Evolutionary conservation across 352 stramenopile genomes (phyloP), one percentile per base, ranked within the genome.

Genomic region (Saprolegnia parasitica): DNA sequence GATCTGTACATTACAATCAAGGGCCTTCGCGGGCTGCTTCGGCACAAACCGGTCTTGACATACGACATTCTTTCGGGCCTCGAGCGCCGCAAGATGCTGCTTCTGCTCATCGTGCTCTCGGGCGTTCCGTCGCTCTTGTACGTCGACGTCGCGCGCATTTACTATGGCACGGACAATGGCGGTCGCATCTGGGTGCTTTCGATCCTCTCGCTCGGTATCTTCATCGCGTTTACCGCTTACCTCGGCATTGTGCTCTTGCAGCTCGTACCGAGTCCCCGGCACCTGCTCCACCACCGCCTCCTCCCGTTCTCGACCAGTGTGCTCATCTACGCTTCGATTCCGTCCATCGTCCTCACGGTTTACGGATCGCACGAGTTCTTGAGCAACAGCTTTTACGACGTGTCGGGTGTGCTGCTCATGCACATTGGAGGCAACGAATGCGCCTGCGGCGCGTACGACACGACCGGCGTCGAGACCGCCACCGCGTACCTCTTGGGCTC

Each of bases 21-120:
- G 62, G 62, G 62, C 29, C 58, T 66, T 24, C 23, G 24, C 18
- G 58, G 58, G 15, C n/a, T 68, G 16, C 21, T 68, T 16, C 35
- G 42, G 8, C 26, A 49, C 62, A 68, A 68, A 3, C 62, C 62
- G 2, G 62, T 68, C 26, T 60, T 68, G 50, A 68, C 62, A 24
- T 68, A 68, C 29, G 62, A 68, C 37, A 46, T 68, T 21, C 5
- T 68, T 8, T 54, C 42, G 5, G 20, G 32, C 5, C 20, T 68
- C 5, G 62, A 68, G 26, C 46, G 62, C 9, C 62, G 62, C 8
- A 29, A 40, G 40, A 2, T 68, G 13, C 15, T 68, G 8, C 46
- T 68, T 2, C 9, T 68, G 18, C 8, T 47, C 5, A 10, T 68
- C 42, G 56, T 11, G 21, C 58, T 66, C 18, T 16, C 9, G 9